Evolutionary conservation across 2,329 filamentous ascomycete species (phyloP).

Genomic region (Diaporthe capsici): DNA sequence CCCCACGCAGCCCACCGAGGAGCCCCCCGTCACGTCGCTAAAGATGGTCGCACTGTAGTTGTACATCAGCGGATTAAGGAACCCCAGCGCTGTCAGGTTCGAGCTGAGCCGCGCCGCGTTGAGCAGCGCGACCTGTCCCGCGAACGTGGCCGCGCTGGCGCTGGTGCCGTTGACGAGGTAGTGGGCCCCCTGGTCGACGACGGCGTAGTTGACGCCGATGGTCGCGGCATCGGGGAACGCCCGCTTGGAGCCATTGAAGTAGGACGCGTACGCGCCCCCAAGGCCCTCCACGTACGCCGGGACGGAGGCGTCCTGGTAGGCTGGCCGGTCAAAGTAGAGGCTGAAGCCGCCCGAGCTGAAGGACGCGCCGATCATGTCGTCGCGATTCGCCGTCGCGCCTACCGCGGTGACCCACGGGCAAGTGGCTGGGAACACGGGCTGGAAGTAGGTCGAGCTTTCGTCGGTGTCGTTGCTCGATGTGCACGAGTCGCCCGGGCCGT

Average conservation of each 20-base stretch:
- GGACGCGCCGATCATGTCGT: constrained; percentile 62
- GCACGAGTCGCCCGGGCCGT: constrained; percentile 55
- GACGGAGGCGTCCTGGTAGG: constrained; percentile 57
- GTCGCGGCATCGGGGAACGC: constrained; percentile 67
- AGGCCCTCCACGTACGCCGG: constrained; percentile 51
- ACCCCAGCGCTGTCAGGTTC: constrained; percentile 56
- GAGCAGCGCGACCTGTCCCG: constrained; percentile 58
- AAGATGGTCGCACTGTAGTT: constrained; percentile 45
- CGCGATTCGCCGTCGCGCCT: constrained; percentile 64
- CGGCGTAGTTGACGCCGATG: constrained; percentile 59
- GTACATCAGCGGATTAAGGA: constrained; percentile 60
- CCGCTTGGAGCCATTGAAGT: constrained; percentile 54
- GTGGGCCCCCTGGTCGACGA: constrained; percentile 46
- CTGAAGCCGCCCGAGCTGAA: constrained; percentile 61
- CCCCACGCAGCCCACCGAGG: constrained; percentile 45
- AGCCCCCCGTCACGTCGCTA: constrained; percentile 48
- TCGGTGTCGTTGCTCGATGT: constrained; percentile 66
- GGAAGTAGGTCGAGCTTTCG: constrained; percentile 62
- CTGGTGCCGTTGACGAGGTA: constrained; percentile 49
- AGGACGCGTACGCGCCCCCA: constrained; percentile 51
- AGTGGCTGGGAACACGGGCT: constrained; percentile 67
- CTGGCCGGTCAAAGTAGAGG: constrained; percentile 58
- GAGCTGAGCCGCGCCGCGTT: constrained; percentile 58
- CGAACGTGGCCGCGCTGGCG: constrained; percentile 58
- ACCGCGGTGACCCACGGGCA: constrained; percentile 73